Conservation (phyloP, 495 filamentous ascomycete genomes). For the Penicillium psychrofluorescens region DNA sequence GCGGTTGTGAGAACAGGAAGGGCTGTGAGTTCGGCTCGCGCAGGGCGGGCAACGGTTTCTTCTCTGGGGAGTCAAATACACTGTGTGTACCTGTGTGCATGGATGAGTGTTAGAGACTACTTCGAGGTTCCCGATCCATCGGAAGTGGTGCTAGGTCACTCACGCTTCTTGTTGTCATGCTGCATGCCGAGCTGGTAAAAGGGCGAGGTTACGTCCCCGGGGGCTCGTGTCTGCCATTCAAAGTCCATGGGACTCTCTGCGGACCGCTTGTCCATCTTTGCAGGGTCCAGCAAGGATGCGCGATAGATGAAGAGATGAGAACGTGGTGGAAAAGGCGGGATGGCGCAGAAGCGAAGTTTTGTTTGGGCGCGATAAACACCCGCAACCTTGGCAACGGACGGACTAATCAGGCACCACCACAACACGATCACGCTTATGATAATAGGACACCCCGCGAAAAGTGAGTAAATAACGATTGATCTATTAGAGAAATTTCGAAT, state of each 20-base stretch:
- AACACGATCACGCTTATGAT: background rate
- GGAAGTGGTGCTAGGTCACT: constrained; percentile 7
- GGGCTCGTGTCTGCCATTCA: constrained; percentile 52
- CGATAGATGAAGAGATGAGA: too few relatives aligned
- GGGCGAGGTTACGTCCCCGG: constrained; percentile 50
- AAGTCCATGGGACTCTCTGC: constrained; percentile 64
- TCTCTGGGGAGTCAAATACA: constrained; percentile 45
- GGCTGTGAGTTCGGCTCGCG: constrained; percentile 42
- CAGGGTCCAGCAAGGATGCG: too few relatives aligned
- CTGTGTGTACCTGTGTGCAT: constrained; percentile 37
- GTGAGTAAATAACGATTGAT: too few relatives aligned
- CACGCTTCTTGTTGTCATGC: constrained; percentile 46
- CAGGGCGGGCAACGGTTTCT: constrained; percentile 37
- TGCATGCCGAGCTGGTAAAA: constrained; percentile 47
- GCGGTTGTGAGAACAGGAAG: constrained; percentile 33
- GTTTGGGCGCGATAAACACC: constrained; percentile 4
- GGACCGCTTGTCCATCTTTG: constrained; percentile 33
- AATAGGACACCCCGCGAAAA: too few relatives aligned
- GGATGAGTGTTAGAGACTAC: constrained; percentile 5
- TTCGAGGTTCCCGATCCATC: background rate
- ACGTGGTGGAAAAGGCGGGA: too few relatives aligned
- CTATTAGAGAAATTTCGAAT: too few relatives aligned
- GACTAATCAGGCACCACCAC: too few relatives aligned
- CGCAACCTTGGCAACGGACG: too few relatives aligned
- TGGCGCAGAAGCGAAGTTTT: background rate